Base-by-base conservation (phyloP, 78 protist species). In the Salpingoeca rosetta region DNA sequence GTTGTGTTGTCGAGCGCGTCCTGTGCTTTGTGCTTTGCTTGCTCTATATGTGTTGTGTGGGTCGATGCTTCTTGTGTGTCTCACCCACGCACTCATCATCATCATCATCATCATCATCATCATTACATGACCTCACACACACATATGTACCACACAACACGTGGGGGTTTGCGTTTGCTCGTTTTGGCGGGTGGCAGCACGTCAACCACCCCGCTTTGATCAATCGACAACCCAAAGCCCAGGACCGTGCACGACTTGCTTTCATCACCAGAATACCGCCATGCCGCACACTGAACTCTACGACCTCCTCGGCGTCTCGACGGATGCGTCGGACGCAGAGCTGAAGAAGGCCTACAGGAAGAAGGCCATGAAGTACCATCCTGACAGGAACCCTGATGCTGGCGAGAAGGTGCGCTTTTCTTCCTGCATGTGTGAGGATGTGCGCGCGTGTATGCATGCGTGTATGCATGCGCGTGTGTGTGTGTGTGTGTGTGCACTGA, bases 311-410 rank as follows among this genome's bases (percentile, higher is more conserved):
- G 94, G 94, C 45, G 94, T 93, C 31, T 1, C 90, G 72, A 91
- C 92, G 37, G 86, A 80, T 45, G 93, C 94, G 27, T 37, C 79
- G 10, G 92, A 83, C 57, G 73, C 37, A 27, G 93, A 91, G 31
- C 83, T 93, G 79, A 91, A 91, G 83, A 93, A 93, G 83, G 94
- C 92, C 7, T 94, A 90, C 92, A 85, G 87, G 36, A 94, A 94
- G 90, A 81, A 95, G 81, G 98, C 99, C 27, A 87, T 95, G 39
- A 93, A 96, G 92, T 92, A 91, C 88, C 98, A 97, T 80, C 99
- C 99, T 37, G 99, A 97, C 89, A 92, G 92, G 88, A 95, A 95
- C 82, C 92, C 87, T 35, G 95, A 89, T 31, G 91, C 91, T 76
- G 92, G 81, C 44, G 94, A 93, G 11, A 87, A 87, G 89, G 84